These are phyloP conservation scores for Fusarium incarnatum DNA, from an alignment of 2,329 filamentous ascomycete genomes.

Conservation along the genomic window DNA sequence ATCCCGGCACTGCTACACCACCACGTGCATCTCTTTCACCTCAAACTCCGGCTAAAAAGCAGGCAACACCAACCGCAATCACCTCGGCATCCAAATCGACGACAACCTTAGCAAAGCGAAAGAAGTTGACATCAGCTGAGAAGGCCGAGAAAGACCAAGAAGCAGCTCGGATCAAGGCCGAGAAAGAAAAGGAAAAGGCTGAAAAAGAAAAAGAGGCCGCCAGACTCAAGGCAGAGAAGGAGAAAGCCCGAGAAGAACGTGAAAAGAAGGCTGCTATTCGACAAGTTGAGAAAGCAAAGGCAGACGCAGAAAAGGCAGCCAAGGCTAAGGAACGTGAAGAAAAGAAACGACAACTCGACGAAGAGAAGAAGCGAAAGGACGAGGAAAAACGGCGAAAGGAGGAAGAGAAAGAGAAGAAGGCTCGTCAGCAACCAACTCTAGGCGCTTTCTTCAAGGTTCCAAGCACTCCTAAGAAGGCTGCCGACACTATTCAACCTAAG, in stretches of 20 bases:
- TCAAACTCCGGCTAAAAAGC: slow-evolving; percentile 48
- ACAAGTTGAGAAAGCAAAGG: slow-evolving; percentile 49
- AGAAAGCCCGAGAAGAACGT: slow-evolving; percentile 55
- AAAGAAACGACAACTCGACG: slow-evolving; percentile 52
- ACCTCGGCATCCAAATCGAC: slow-evolving; percentile 37
- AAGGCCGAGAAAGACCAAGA: slow-evolving; percentile 55
- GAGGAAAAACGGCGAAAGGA: slow-evolving; percentile 62
- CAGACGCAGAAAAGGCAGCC: slow-evolving; percentile 54
- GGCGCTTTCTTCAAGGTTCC: slow-evolving; percentile 60
- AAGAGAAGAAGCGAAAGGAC: slow-evolving; percentile 58
- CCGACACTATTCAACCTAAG: slow-evolving; percentile 49
- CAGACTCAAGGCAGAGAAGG: slow-evolving; percentile 52
- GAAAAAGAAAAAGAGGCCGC: slow-evolving; percentile 53
- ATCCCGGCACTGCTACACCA: slow-evolving; percentile 57
- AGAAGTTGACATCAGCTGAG: slow-evolving; percentile 57
- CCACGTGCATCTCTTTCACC: slow-evolving; percentile 53
- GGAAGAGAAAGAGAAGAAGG: slow-evolving; percentile 65
- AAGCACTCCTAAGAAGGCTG: slow-evolving; percentile 57
- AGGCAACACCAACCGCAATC: slow-evolving; percentile 7
- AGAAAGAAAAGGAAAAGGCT: slow-evolving; percentile 53
- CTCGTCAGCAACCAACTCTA: slow-evolving; percentile 61
- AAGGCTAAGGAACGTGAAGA: slow-evolving; percentile 55
- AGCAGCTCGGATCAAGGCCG: slow-evolving; percentile 49
- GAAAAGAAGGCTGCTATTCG: slow-evolving; percentile 47
- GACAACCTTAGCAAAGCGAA: slow-evolving; percentile 54